Conservation (phyloP, 345 rosid species). For the Clarkia xantiana region DNA sequence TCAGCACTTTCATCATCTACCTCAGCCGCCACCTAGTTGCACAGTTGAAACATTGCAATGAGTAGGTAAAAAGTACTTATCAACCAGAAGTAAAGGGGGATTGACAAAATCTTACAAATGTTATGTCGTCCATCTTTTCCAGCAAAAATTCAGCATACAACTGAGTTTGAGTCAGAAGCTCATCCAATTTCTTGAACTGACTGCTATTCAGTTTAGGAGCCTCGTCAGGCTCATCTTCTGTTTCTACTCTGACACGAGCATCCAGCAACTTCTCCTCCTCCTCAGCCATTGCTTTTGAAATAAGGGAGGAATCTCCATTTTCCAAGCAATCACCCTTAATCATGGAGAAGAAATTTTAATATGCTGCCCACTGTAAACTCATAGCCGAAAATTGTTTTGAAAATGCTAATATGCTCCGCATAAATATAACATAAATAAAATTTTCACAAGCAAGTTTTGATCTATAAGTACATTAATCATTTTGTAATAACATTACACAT, state of each 20-base stretch:
- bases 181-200: constrained; percentile 60
- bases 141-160: constrained; percentile 66
- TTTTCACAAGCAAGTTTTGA: no score
- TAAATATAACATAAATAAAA: no score
- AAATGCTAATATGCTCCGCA: no score
- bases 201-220: constrained; percentile 33
- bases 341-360: no score
- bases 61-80: constrained; percentile 3
- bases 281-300: constrained; percentile 39
- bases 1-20: constrained; percentile 23
- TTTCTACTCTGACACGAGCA: constrained; percentile 34
- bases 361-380: no score
- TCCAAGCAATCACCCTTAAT: constrained; percentile 28
- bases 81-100: constrained; percentile 7
- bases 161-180: constrained; percentile 76
- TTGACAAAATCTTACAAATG: constrained; percentile 24
- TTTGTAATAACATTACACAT: no score
- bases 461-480: no score
- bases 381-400: no score
- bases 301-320: constrained; percentile 36
- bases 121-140: constrained; percentile 83
- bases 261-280: constrained; percentile 58
- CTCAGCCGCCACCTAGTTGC: constrained; percentile 44
- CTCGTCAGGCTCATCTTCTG: constrained; percentile 11
- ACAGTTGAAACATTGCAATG: constrained; percentile 8